Evolutionary conservation across 352 stramenopile species (phyloP), one percentile per base, ranked within the genome.

Genomic region (Globisporangium paddicum): DNA sequence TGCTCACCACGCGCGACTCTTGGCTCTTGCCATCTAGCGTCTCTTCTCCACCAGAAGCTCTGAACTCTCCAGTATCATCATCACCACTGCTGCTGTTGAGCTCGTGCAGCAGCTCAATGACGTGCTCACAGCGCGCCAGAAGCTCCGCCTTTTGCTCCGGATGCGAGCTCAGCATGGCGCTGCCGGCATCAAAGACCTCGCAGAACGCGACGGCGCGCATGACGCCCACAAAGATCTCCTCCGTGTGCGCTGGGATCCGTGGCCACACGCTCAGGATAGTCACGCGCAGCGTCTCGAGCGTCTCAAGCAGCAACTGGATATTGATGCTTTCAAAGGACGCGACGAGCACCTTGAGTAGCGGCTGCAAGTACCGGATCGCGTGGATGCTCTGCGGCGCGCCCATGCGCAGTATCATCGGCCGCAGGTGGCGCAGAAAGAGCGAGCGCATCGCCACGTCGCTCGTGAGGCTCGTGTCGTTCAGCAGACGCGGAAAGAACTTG

Each of bases 361-460:
- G 77, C 58, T 93, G 86, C 23, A 95, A 51, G 57, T 89, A 95
- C 28, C 75, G 76, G 47, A 93, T 75, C 34, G 86, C 26, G 19
- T 90, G 77, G 9, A 93, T 58, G 30, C 83, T 93, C 37, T 87
- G 67, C 0, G 86, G 86, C 3, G 77, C 79, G 0, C 86, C 83
- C 28, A 90, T 73, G 4, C 69, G 68, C 11, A 32, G 30, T 25
- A 91, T 61, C 25, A 89, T 63, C 19, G 61, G 56, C 1, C 80
- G 76, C 3, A 93, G 32, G 30, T 77, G 68, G 2, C 70, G 70
- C 5, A 90, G 69, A n/a, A 87, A 90, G 5, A 90, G 38, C 26
- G 67, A 40, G 9, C 83, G 81, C 7, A 92, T 57, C 14, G 58
- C 40, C 16, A 89, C 68, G 38, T 95, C 82, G 40, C 66, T 84